phyloP scores from a whole-genome alignment of 768 basidiomycete genomes.

The Russula abietina region DNA sequence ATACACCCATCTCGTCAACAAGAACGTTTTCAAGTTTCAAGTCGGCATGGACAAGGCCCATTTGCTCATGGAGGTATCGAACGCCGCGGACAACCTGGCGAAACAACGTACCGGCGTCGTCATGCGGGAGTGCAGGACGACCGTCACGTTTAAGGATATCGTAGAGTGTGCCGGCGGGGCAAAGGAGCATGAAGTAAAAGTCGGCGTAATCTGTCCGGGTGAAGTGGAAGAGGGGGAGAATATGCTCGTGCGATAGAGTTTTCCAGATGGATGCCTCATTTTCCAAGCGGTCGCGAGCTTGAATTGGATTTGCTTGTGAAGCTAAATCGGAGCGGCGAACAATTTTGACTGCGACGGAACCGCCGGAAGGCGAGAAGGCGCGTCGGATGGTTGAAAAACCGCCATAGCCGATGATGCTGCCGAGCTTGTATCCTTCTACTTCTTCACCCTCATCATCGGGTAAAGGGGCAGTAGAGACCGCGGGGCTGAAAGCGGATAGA shows the following conservation, averaged over 20 bases:
- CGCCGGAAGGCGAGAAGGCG: constrained; percentile 57
- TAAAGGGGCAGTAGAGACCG: constrained; percentile 32
- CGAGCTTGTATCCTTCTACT: constrained; percentile 70
- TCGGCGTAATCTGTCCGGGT: constrained; percentile 56
- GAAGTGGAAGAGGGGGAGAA: constrained; percentile 73
- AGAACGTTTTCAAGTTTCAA: constrained; percentile 97
- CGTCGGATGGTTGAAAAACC: constrained; percentile 76
- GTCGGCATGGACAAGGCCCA: constrained; percentile 82
- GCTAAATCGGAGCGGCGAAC: constrained; percentile 54
- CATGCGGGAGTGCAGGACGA: constrained; percentile 59
- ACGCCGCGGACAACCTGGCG: constrained; percentile 79
- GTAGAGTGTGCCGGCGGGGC: constrained; percentile 79
- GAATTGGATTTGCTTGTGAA: constrained; percentile 44
- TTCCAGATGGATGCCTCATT: constrained; percentile 72
- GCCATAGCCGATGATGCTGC: constrained; percentile 69
- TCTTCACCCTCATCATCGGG: constrained; percentile 64
- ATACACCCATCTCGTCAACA: constrained; percentile 82
- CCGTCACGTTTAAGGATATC: constrained; percentile 74
- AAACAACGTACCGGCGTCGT: constrained; percentile 81
- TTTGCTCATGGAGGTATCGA: constrained; percentile 75
- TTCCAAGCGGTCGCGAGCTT: constrained; percentile 51
- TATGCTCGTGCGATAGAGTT: constrained; percentile 74
- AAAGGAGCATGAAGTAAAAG: constrained; percentile 78
- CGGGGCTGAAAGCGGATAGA: constrained; percentile 54
- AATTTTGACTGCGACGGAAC: constrained; percentile 76